Evolutionary conservation across 345 rosid genomes (phyloP), one percentile per base, ranked within the genome.

Genomic region (Lepidium didymum): DNA sequence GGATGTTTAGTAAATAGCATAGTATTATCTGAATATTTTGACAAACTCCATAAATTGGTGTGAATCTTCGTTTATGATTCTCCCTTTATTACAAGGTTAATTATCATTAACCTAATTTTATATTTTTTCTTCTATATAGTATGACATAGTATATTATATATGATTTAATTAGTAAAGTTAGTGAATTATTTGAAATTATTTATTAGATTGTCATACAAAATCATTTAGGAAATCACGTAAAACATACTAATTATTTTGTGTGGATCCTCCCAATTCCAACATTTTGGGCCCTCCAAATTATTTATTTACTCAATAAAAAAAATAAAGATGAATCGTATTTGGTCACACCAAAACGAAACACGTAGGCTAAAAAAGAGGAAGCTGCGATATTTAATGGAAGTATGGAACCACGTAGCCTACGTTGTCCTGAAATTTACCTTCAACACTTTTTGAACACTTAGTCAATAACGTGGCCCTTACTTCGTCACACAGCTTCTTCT

Each of bases 361-460:
- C 77, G 66, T 73, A 73, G 45, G 60, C 71, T 29, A 1, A 29
- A 6, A 27, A 64, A 25, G 40, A 51, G 9, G 23, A 64, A 64
- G 59, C 27, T 51, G 69, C 37, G 77, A 64, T 57, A 65, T 14
- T 33, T 63, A 34, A 1, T 29, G 7, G 31, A 27, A 27, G 31
- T 27, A 63, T 34, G 64, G 76, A 63, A 35, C 70, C 77, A 73
- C 76, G 70, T 64, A 1, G 70, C 64, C 10, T 64, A 56, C 7
- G 21, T 29, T 5, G 33, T 29, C 33, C 33, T 29, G 33, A 29
- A 27, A 29, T 49, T 49, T 49, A 46, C 23, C 46, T 14, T 14
- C 3, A 9, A 4, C 31, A 3, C 67, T 62, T 41, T 70, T 41
- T 21, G 62, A 62, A 23, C 21, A 62, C 37, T 12, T 16, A 47